phyloP scores from a whole-genome alignment of 78 protist genomes.

The Dictyostelium capitatum region DNA sequence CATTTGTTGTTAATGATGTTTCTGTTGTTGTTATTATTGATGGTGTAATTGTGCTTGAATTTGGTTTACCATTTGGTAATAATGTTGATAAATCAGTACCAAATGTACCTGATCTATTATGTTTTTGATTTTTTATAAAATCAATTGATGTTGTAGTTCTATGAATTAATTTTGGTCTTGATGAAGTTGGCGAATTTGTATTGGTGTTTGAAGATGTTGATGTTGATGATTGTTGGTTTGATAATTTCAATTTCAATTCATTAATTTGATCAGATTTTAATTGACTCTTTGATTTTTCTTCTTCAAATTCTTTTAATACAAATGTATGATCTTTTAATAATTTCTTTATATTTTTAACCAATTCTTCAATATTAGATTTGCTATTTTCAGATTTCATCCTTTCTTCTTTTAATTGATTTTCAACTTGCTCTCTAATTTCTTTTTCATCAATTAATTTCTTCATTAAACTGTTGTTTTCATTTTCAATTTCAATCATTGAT shows the following conservation, averaged over 20 bases:
- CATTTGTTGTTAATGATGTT: neutral
- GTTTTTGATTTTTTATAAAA: neutral
- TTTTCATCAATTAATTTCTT: constrained; percentile 48
- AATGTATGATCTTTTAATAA: constrained; percentile 50
- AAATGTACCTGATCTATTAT: constrained; percentile 32
- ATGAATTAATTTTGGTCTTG: neutral
- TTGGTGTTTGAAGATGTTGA: neutral
- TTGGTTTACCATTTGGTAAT: neutral
- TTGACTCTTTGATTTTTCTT: constrained; percentile 41
- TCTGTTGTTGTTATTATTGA: neutral
- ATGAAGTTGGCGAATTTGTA: neutral
- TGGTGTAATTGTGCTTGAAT: constrained; percentile 31
- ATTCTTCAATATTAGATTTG: constrained; percentile 45
- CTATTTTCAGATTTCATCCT: constrained; percentile 28
- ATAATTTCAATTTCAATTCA: constrained; percentile 33
- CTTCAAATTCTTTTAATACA: constrained; percentile 52
- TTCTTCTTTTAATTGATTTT: constrained; percentile 23
- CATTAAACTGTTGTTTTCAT: constrained; percentile 40
- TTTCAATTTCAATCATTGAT: constrained; percentile 36
- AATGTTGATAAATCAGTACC: neutral
- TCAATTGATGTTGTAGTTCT: neutral
- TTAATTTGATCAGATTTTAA: constrained; percentile 27
- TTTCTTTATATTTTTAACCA: constrained; percentile 57
- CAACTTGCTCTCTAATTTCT: constrained; percentile 13
- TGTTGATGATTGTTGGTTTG: neutral